phyloP scores from a whole-genome alignment of 805 yeast species.

The Novakomyces olei region DNA sequence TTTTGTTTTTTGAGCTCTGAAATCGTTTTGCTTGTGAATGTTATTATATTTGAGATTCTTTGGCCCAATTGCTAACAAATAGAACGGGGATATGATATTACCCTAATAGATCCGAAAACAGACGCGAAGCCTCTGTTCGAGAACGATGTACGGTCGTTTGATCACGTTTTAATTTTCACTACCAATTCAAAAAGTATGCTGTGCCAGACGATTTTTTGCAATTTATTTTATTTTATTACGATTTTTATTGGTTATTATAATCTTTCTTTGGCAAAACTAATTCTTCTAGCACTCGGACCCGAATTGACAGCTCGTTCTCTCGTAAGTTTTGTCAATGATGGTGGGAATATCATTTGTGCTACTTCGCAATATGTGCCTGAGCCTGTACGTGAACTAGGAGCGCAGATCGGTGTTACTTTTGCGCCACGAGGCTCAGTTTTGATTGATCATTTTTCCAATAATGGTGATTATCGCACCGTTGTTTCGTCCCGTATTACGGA shows the following conservation, averaged over 20 bases:
- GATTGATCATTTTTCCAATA: conserved; percentile 38
- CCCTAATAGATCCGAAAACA: conserved; percentile 14
- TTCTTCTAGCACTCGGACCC: conserved; percentile 14
- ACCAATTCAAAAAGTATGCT: conserved; percentile 22
- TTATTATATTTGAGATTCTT: no score
- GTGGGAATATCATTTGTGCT: conserved; percentile 46
- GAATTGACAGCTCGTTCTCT: conserved; percentile 26
- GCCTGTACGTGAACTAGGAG: conserved; percentile 40
- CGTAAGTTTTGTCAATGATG: conserved; percentile 35
- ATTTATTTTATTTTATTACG: neutral
- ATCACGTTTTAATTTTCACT: conserved; percentile 40
- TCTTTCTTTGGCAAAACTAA: conserved; percentile 5
- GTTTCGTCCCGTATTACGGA: conserved; percentile 2
- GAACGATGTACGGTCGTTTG: conserved; percentile 26
- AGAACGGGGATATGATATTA: conserved; percentile 18
- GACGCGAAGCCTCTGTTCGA: conserved; percentile 17
- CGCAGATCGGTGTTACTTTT: conserved; percentile 65
- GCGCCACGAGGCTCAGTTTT: conserved; percentile 50
- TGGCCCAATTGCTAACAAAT: no score
- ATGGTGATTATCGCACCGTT: conserved; percentile 8
- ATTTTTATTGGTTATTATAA: neutral
- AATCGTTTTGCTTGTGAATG: no score
- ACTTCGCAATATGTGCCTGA: conserved; percentile 30
- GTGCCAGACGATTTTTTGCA: neutral
- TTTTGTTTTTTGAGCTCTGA: no score